Conservation (phyloP, 345 rosid species). For the Anastatica hierochuntica region DNA sequence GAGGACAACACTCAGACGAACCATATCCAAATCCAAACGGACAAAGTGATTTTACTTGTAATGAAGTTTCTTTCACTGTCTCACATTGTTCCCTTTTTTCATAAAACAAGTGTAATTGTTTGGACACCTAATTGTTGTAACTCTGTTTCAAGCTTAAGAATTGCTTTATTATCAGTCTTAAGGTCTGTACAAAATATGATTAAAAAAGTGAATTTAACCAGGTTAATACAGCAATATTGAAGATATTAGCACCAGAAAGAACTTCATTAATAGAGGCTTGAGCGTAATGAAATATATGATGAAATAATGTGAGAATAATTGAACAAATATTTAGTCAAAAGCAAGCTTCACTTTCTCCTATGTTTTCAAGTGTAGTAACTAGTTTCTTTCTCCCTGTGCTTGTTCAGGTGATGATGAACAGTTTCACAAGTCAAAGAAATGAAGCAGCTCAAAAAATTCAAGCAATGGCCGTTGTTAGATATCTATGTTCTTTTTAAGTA, state of each 20-base stretch:
- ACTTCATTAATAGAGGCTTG: neutral
- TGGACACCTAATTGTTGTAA: neutral
- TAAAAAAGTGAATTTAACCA: neutral
- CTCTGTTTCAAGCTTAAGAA: neutral
- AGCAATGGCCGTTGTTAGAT: constrained; percentile 11
- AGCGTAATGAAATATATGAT: neutral
- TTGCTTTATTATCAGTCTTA: neutral
- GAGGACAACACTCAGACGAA: neutral
- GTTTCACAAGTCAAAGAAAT: neutral
- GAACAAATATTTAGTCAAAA: constrained; percentile 16
- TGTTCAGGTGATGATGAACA: constrained; percentile 5
- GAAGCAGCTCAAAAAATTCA: constrained; percentile 9
- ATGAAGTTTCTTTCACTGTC: neutral
- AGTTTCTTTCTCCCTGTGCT: constrained; percentile 1
- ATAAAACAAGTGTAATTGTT: constrained; percentile 16
- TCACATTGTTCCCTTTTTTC: neutral
- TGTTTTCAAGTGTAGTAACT: constrained; percentile 12
- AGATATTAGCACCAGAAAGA: neutral
- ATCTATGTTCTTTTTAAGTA: constrained; percentile 29
- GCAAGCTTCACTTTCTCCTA: constrained; percentile 6
- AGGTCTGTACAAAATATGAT: neutral
- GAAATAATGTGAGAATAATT: constrained; percentile 4
- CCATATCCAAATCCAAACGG: neutral
- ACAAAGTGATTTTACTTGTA: too few relatives aligned
- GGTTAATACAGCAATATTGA: neutral